These are phyloP conservation scores for Tolypocladium ovalisporum DNA, from an alignment of 2,329 filamentous ascomycete species.

Conservation along the genomic window DNA sequence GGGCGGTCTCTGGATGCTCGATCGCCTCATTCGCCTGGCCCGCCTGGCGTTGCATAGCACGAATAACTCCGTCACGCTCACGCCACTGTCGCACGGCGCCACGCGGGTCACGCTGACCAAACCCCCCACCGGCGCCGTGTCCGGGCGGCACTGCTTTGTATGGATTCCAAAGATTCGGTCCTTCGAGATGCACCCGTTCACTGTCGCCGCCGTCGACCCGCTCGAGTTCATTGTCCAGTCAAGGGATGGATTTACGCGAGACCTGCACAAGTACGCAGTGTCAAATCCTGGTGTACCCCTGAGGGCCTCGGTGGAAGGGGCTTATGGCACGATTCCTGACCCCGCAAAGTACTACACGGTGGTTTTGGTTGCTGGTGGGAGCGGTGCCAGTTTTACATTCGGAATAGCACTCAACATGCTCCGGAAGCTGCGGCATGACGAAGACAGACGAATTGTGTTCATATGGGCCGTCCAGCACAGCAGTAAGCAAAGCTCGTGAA, in stretches of 20 bases:
- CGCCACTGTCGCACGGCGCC: slow-evolving; percentile 40
- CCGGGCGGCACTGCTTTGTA: slow-evolving; percentile 53
- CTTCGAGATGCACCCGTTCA: slow-evolving; percentile 54
- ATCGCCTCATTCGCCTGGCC: slow-evolving; percentile 35
- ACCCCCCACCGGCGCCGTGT: slow-evolving; percentile 30
- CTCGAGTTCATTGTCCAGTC: slow-evolving; percentile 49
- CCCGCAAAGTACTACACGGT: slow-evolving; percentile 42
- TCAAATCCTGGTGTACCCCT: slow-evolving; percentile 37
- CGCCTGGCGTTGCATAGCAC: slow-evolving; percentile 32
- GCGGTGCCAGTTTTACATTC: slow-evolving; percentile 46
- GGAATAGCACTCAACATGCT: slow-evolving; percentile 27
- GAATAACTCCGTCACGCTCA: slow-evolving; percentile 42
- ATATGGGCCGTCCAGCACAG: slow-evolving; percentile 27
- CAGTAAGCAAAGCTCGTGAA: slow-evolving; percentile 14
- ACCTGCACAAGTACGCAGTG: slow-evolving; percentile 39
- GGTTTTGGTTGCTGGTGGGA: slow-evolving; percentile 49
- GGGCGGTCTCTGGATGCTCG: slow-evolving; percentile 36
- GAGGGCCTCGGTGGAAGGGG: slow-evolving; percentile 43
- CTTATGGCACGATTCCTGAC: slow-evolving; percentile 46
- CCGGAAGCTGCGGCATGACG: slow-evolving; percentile 10
- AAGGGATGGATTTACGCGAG: slow-evolving; percentile 47
- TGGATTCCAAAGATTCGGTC: slow-evolving; percentile 49
- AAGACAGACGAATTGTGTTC: slow-evolving; percentile 20
- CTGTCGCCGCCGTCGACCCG: slow-evolving; percentile 40
- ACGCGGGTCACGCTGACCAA: slow-evolving; percentile 44